A percentile compares a stretch with the other conserved stretches of the same genome.
phyloP scores from a whole-genome alignment of 176 grass and related monocot species.

The Oryza punctata region DNA sequence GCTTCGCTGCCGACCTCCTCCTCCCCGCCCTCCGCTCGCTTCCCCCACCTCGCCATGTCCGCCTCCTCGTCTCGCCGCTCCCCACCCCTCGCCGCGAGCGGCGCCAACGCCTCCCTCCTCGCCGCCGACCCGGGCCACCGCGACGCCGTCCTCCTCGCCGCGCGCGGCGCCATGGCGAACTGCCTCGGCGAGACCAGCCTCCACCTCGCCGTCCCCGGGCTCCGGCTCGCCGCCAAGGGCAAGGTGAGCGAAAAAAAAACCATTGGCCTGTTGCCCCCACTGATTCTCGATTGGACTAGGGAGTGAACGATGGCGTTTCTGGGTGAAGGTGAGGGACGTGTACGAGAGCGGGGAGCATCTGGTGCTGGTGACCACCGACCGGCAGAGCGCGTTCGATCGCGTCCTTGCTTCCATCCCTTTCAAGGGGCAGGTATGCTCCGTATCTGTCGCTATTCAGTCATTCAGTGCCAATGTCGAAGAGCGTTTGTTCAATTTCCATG shows the following conservation, averaged over 20 bases:
- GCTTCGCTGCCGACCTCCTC: neutral
- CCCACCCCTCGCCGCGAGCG: conserved; percentile 8
- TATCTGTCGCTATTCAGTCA: neutral
- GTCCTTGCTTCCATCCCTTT: conserved; percentile 93
- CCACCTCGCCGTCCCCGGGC: conserved; percentile 65
- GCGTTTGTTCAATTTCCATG: neutral
- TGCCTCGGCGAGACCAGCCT: conserved; percentile 90
- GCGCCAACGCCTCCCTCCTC: conserved; percentile 43
- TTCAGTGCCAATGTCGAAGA: neutral
- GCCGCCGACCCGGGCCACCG: conserved; percentile 58
- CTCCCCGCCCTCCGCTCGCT: neutral
- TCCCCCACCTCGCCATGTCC: conserved; percentile 22
- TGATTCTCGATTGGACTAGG: neutral
- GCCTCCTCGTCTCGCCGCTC: conserved; percentile 16
- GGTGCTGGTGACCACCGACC: conserved; percentile 89
- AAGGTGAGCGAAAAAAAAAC: conserved; percentile 53
- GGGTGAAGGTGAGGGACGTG: conserved; percentile 80
- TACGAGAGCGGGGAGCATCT: conserved; percentile 87
- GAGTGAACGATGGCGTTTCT: neutral
- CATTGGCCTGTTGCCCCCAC: neutral
- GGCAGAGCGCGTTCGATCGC: conserved; percentile 95
- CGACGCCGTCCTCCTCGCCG: conserved; percentile 55
- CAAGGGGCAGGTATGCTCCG: conserved; percentile 81
- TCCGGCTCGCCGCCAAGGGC: conserved; percentile 66
- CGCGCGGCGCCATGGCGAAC: conserved; percentile 49